Evolutionary conservation across 108 stramenopile genomes (phyloP).

Genomic region (Parietichytrium sp.): DNA sequence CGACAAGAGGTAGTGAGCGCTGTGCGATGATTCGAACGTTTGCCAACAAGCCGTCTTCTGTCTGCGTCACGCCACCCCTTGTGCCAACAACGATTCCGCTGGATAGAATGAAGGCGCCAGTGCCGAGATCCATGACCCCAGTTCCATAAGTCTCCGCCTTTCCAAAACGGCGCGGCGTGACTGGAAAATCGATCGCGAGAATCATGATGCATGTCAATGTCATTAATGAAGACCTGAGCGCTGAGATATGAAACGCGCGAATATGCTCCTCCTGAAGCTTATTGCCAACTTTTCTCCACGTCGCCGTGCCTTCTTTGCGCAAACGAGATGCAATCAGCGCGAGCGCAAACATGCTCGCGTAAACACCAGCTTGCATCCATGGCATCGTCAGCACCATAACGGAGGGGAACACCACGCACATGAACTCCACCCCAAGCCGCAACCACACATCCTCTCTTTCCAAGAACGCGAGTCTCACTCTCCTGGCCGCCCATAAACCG

Average conservation of each 20-base stretch:
- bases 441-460: not conserved
- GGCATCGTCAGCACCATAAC: not conserved
- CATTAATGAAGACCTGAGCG: not conserved
- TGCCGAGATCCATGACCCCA: slow-evolving; percentile 93
- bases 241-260: not conserved
- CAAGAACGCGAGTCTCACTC: not conserved
- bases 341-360: not conserved
- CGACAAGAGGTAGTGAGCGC: slow-evolving; percentile 16
- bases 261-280: not conserved
- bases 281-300: not conserved
- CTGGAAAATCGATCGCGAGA: slow-evolving; percentile 81
- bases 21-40: not conserved
- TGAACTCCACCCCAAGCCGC: not conserved
- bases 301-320: too few relatives aligned
- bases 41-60: too few relatives aligned
- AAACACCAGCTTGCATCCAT: not conserved
- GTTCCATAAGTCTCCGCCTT: slow-evolving; percentile 87
- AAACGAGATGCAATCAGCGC: not conserved
- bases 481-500: not conserved
- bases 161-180: slow-evolving; percentile 86
- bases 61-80: too few relatives aligned
- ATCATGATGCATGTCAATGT: slow-evolving; percentile 82
- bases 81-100: slow-evolving; percentile 64
- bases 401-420: not conserved
- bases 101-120: slow-evolving; percentile 79